phyloP scores from a whole-genome alignment of 805 yeast genomes.

The Ogataea henricii region DNA sequence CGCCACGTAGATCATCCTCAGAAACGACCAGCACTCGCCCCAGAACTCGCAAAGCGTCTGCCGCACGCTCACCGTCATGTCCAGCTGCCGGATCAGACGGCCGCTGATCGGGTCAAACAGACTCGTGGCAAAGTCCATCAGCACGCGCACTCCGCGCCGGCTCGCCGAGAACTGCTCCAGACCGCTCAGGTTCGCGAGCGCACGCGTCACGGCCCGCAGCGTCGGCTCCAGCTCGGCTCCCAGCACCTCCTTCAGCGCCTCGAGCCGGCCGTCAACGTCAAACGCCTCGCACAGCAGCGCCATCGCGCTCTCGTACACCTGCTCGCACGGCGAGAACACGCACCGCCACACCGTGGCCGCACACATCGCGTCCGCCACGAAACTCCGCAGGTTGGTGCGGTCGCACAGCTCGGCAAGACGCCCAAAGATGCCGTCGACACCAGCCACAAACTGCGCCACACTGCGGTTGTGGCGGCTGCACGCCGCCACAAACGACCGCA shows the following conservation, averaged over 20 bases:
- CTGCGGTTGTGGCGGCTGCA: constrained; percentile 33
- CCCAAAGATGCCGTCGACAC: constrained; percentile 27
- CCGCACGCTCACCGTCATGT: constrained; percentile 18
- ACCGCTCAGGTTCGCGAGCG: constrained; percentile 16
- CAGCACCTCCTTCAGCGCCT: constrained; percentile 64
- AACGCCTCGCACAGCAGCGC: constrained; percentile 73
- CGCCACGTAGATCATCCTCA: constrained; percentile 64
- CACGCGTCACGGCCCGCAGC: constrained; percentile 44
- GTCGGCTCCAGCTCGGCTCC: constrained; percentile 45
- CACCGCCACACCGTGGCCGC: constrained; percentile 74
- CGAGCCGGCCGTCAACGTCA: constrained; percentile 78
- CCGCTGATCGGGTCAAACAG: constrained; percentile 71
- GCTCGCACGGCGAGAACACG: constrained; percentile 60
- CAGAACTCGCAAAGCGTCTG: constrained; percentile 51
- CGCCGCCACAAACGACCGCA: constrained; percentile 25
- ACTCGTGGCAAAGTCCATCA: constrained; percentile 70
- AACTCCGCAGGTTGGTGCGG: constrained; percentile 27
- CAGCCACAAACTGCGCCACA: constrained; percentile 17
- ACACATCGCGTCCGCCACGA: constrained; percentile 45
- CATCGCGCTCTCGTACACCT: constrained; percentile 66
- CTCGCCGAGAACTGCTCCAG: constrained; percentile 26
- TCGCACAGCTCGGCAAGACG: constrained; percentile 29
- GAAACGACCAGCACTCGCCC: constrained; percentile 70
- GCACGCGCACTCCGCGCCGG: constrained; percentile 61
- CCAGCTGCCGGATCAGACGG: constrained; percentile 33